Base-by-base conservation (phyloP, 768 basidiomycete species). In the Boletus fagicola region DNA sequence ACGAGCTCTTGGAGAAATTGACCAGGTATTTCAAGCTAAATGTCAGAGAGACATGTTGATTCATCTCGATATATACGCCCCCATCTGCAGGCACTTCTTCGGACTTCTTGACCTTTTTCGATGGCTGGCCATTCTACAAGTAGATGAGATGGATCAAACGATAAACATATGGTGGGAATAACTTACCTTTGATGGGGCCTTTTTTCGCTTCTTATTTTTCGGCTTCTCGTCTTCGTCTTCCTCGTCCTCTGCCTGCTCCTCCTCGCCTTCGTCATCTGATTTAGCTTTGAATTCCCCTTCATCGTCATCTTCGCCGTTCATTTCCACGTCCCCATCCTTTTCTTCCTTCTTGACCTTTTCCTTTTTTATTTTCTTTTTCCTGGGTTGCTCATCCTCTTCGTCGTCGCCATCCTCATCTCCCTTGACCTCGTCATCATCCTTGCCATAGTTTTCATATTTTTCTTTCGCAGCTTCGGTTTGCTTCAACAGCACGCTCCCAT, bases 1-100 rank as follows among this genome's bases (percentile, higher is more conserved):
- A 79, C 2, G 89, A 77, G 61, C 90, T 92, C 81, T 97, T 98
- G 51, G 93, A 85, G 68, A 99, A 98, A 77, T 97, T 98, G 72
- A 91, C 87, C 30, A 98, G 86, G 75, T 98, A 99, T 74, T 98
- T 98, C 65, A 98, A 78, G 33, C 92, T 94, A 79, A 98, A 98
- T 1, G 94, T 98, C 49, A 98, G 79, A 43, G 86, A 83, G 60
- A 99, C 96, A 61, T 91, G 85, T 70, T 90, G 87, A 68, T 93
- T 92, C 82, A 97, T 89, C 74, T 90, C 84, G 68, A 97, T 89
- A 59, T 76, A 72, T 48, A 96, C 87, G n/a, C 77, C 79, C 46
- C 79, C 83, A 13, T 76, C 75, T 3, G 77, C 73, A 5, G 83
- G 82, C 3, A 82, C 80, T 20, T 85, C 84, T 9, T 80, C 81